phyloP scores from a whole-genome alignment of 139 green algal genomes.

The Chlamydomonas sp. region DNA sequence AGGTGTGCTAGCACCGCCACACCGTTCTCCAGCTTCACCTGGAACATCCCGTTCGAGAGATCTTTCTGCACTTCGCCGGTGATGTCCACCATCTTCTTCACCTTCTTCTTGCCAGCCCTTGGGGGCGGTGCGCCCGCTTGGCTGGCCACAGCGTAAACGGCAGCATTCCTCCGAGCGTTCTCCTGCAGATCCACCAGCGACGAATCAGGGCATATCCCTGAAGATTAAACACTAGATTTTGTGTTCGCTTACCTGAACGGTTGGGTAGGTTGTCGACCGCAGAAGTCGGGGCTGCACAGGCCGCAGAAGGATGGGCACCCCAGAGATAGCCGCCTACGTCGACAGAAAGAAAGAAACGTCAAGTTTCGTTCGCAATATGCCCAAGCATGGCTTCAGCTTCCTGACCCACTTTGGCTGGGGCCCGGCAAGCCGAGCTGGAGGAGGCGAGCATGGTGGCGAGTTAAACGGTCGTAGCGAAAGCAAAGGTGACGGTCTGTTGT shows the following conservation, averaged over 20 bases:
- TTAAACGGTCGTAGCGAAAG: too few relatives aligned
- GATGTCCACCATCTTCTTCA: conserved; percentile 60
- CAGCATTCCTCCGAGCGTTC: not conserved
- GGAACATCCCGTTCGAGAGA: conserved; percentile 64
- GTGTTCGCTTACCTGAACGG: not conserved
- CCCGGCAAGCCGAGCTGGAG: too few relatives aligned
- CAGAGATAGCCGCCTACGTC: not conserved
- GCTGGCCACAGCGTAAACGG: not conserved
- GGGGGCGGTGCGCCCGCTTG: conserved; percentile 11
- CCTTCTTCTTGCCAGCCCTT: conserved; percentile 43
- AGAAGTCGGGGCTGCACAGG: not conserved
- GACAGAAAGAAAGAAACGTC: not conserved
- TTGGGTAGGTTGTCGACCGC: conserved; percentile 24
- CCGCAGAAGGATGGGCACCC: not conserved
- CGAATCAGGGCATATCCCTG: not conserved
- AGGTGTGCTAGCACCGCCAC: conserved; percentile 74
- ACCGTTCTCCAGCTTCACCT: conserved; percentile 72
- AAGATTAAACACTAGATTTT: not conserved
- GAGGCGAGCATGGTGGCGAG: too few relatives aligned
- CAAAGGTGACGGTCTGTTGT: too few relatives aligned
- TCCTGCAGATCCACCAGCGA: not conserved
- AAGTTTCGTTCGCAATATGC: too few relatives aligned
- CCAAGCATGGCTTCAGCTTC: too few relatives aligned
- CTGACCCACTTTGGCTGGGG: too few relatives aligned
- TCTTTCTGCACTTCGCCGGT: conserved; percentile 56